These are phyloP conservation scores for Canariomyces notabilis DNA, from an alignment of 2,329 filamentous ascomycete species.

Conservation along the genomic window DNA sequence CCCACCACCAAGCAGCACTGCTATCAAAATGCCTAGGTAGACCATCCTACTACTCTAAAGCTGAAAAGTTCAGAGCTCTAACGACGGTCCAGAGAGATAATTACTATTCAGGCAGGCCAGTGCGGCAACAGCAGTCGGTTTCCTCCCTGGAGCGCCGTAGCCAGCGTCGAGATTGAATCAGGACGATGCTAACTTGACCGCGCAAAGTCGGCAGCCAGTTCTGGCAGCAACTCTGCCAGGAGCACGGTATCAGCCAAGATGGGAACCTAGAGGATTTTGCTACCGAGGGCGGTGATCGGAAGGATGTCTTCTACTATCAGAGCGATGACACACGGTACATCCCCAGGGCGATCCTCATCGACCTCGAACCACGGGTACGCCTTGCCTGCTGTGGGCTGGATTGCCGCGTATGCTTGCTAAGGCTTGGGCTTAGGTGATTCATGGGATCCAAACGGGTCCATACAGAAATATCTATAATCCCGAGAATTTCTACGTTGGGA, in stretches of 20 bases:
- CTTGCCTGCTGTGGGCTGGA: neutral
- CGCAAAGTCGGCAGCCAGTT: conserved; percentile 85
- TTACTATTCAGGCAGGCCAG: conserved; percentile 97
- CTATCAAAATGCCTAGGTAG: conserved; percentile 33
- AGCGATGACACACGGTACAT: conserved; percentile 99
- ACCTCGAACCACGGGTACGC: conserved; percentile 81
- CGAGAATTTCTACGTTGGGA: conserved; percentile 96
- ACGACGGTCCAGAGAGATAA: conserved; percentile 72
- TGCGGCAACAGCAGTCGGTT: conserved; percentile 97
- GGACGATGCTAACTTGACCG: neutral
- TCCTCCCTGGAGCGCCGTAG: conserved; percentile 17
- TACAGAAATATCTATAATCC: conserved; percentile 99
- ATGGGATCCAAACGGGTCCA: conserved; percentile 84
- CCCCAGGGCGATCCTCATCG: conserved; percentile 88
- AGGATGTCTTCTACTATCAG: conserved; percentile 99
- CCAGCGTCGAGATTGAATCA: conserved; percentile 24
- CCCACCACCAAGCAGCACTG: conserved; percentile 3
- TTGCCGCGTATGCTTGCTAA: conserved; percentile 7
- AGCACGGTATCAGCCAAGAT: conserved; percentile 96
- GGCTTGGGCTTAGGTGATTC: conserved; percentile 60
- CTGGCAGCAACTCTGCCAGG: conserved; percentile 97
- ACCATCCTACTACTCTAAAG: neutral
- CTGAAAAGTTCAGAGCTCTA: neutral
- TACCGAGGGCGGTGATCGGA: conserved; percentile 93
- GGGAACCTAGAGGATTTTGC: conserved; percentile 97